Conservation (phyloP, 148 eudicot genomes). For the Pouteria glomerata region DNA sequence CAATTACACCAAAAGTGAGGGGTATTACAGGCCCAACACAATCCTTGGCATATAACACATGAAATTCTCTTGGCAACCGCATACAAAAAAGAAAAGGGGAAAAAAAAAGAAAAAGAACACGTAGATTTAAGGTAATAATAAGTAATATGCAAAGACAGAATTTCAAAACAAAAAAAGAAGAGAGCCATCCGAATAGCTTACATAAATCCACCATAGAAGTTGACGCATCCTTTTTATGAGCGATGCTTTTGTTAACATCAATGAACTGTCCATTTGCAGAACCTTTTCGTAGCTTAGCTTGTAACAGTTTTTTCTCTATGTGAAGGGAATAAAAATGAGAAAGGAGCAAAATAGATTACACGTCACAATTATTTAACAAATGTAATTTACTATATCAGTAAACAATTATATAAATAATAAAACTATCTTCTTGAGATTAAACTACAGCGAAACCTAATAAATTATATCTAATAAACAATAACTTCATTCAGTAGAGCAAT, state of each 20-base stretch:
- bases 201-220: slow-evolving; percentile 87
- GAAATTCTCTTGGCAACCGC: no score
- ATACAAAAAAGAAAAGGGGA: no score
- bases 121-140: no score
- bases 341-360: neutral
- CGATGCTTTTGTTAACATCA: slow-evolving; percentile 35
- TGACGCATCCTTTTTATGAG: slow-evolving; percentile 51
- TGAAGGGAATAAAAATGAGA: slow-evolving; percentile 4
- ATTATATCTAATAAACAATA: neutral
- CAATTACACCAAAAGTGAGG: no score
- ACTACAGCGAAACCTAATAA: neutral
- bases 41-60: no score
- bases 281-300: slow-evolving; percentile 67
- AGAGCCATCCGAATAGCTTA: slow-evolving; percentile 17
- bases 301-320: slow-evolving; percentile 88
- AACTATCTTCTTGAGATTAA: neutral
- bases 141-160: neutral
- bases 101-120: no score
- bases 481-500: neutral
- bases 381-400: no score
- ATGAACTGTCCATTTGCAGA: slow-evolving; percentile 45
- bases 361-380: neutral
- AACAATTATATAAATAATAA: neutral
- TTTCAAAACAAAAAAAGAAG: neutral
- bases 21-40: no score